Percentiles rank a stretch among this genome's conserved stretches.
These are phyloP conservation scores for Hypoxylon fragiforme DNA, from an alignment of 495 filamentous ascomycete genomes.

Conservation along the genomic window DNA sequence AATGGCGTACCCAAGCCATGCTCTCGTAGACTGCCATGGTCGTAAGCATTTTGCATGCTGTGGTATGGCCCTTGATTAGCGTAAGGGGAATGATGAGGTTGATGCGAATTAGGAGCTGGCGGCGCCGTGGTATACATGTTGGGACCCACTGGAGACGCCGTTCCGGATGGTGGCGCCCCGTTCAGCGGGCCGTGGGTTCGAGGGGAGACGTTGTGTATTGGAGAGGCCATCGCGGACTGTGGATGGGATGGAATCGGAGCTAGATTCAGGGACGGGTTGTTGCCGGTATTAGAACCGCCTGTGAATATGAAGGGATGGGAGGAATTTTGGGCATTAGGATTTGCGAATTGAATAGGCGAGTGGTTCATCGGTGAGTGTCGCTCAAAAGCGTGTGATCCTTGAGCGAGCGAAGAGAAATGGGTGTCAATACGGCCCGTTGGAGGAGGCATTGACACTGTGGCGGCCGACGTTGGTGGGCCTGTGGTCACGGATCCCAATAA, in stretches of 20 bases:
- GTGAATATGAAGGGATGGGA: slow-evolving; percentile 37
- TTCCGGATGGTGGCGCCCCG: slow-evolving; percentile 32
- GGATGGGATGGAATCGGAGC: slow-evolving; percentile 36
- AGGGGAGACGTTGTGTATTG: slow-evolving; percentile 37
- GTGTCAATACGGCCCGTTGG: slow-evolving; percentile 37
- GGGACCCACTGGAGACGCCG: slow-evolving; percentile 36
- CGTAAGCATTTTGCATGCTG: slow-evolving; percentile 35
- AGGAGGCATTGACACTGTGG: slow-evolving; percentile 38
- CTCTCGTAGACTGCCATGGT: slow-evolving; percentile 36
- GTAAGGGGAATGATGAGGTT: slow-evolving; percentile 36
- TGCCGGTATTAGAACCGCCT: slow-evolving; percentile 26
- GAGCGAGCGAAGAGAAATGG: slow-evolving; percentile 34
- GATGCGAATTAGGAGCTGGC: slow-evolving; percentile 35
- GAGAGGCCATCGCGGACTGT: slow-evolving; percentile 33
- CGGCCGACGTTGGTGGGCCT: slow-evolving; percentile 32
- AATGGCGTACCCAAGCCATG: slow-evolving; percentile 35
- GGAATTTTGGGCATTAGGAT: slow-evolving; percentile 24
- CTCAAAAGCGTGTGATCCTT: slow-evolving; percentile 33
- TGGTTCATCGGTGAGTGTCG: slow-evolving; percentile 37
- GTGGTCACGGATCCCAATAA: slow-evolving; percentile 35
- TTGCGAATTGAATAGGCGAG: slow-evolving; percentile 36
- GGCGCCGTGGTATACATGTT: slow-evolving; percentile 40
- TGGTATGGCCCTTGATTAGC: slow-evolving; percentile 35
- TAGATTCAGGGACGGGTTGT: slow-evolving; percentile 36
- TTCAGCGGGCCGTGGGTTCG: slow-evolving; percentile 31